Base-by-base conservation (phyloP, 208 protist species). In the Porcisia deanei region DNA sequence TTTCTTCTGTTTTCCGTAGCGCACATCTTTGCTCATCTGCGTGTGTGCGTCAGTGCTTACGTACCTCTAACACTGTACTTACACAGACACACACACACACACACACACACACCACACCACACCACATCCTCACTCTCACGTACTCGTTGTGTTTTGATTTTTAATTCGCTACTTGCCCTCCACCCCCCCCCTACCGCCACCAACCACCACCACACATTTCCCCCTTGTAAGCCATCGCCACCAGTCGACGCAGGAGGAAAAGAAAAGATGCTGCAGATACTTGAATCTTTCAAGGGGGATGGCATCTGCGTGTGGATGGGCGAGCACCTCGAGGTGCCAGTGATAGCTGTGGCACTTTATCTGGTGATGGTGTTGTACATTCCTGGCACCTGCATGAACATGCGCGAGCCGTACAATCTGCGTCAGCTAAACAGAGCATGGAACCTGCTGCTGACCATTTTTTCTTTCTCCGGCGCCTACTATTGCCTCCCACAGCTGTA, bases 381-480 rank as follows among this genome's bases (percentile, higher is more conserved):
- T 16, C 87, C 82, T 14, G 43, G 85, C 39, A 64, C 85, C 64
- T 81, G 92, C 61, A 97, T 97, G 93, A 88, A 86, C 55, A 61
- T 90, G 76, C 88, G 90, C 52, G 54, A 72, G 58, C 72, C 94
- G 7, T 86, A 89, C 64, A 77, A 89, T 34, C 82, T 96, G 22
- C 76, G 82, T 2, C 53, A 74, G 34, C 64, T 88, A 22, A 90
- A 92, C 75, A 90, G 82, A 67, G 25, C 87, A 22, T 98, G 94
- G 94, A 98, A 98, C 75, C 65, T 94, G 34, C 70, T 91, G 18
- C 86, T 98, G 53, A 86, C 91, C 39, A 63, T 88, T 45, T 97
- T 96, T 81, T 96, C 92, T 22, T 75, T 91, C 41, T 54, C 75
- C 16, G 92, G 91, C 37, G 82, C 89, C 25, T 83, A 90, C 61